Percentiles rank a stretch among this genome's conserved stretches.
These are phyloP conservation scores for Camellia granthamiana DNA, from an alignment of 148 eudicot species.

Conservation along the genomic window DNA sequence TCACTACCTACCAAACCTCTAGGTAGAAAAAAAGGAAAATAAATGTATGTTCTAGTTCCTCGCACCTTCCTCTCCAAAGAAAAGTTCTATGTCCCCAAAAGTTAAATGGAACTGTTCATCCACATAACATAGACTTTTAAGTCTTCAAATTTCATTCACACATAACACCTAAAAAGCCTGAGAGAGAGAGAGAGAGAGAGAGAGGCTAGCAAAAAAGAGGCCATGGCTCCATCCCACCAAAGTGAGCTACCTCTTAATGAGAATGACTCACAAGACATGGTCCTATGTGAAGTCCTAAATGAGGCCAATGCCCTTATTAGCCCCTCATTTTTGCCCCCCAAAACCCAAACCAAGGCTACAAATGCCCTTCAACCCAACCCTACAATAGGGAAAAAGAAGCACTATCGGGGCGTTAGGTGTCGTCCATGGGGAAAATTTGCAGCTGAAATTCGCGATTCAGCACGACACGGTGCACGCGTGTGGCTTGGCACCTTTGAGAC, in stretches of 20 bases:
- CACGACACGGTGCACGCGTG: constrained; percentile 47
- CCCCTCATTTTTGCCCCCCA: neutral
- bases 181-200: neutral
- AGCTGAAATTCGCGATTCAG: constrained; percentile 62
- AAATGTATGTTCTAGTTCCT: constrained; percentile 4
- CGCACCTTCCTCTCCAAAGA: constrained; percentile 10
- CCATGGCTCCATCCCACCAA: constrained; percentile 19
- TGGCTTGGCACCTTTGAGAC: constrained; percentile 69
- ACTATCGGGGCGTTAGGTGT: constrained; percentile 56
- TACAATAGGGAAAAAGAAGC: constrained; percentile 26
- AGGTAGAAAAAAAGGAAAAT: neutral
- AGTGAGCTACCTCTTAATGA: constrained; percentile 59
- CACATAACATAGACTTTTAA: neutral
- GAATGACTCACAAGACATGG: constrained; percentile 70
- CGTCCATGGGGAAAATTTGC: constrained; percentile 80
- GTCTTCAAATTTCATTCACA: neutral
- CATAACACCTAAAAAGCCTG: neutral
- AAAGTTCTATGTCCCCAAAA: neutral
- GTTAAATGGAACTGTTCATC: neutral
- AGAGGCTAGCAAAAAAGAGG: neutral
- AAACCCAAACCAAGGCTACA: neutral
- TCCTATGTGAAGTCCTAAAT: constrained; percentile 43
- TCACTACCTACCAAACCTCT: neutral
- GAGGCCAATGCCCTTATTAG: constrained; percentile 33
- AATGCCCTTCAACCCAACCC: constrained; percentile 6